A percentile compares a stretch with the other conserved stretches of the same genome.
phyloP scores from a whole-genome alignment of 2,329 filamentous ascomycete genomes.

The Pezizomycotina sp. region DNA sequence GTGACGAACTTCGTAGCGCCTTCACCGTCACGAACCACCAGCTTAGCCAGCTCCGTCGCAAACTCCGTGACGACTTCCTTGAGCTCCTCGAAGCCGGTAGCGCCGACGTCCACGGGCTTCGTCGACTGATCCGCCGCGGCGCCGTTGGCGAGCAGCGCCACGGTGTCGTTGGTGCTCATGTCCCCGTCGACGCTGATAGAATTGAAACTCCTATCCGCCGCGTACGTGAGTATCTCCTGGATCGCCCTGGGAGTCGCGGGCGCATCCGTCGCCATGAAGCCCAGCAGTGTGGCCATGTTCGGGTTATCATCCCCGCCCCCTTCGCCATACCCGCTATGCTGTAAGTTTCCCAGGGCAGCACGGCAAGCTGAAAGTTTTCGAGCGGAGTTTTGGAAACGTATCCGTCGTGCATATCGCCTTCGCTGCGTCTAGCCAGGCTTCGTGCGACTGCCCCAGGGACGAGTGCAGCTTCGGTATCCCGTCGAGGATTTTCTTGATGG shows the following conservation, averaged over 20 bases:
- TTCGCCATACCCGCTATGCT: conserved; percentile 89
- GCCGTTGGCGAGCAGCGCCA: conserved; percentile 88
- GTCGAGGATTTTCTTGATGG: conserved; percentile 74
- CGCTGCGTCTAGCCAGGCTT: conserved; percentile 73
- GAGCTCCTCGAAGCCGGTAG: conserved; percentile 53
- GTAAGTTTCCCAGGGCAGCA: conserved; percentile 64
- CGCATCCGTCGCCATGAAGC: conserved; percentile 80
- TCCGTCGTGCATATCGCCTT: conserved; percentile 95
- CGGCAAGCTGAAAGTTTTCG: conserved; percentile 66
- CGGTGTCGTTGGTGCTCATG: conserved; percentile 92
- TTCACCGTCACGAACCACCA: conserved; percentile 89
- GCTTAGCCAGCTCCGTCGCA: conserved; percentile 68
- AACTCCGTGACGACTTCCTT: conserved; percentile 56
- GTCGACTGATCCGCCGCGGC: conserved; percentile 60
- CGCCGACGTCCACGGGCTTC: conserved; percentile 35
- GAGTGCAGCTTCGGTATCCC: conserved; percentile 63
- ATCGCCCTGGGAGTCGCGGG: conserved; percentile 55
- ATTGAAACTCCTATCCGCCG: conserved; percentile 80
- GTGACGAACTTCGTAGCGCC: conserved; percentile 97
- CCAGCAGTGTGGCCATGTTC: conserved; percentile 93
- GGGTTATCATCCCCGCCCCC: conserved; percentile 98
- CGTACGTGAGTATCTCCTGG: conserved; percentile 50
- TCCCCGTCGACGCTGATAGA: conserved; percentile 93
- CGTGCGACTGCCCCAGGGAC: conserved; percentile 56
- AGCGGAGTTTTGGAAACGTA: conserved; percentile 92